Base-by-base conservation (phyloP, 805 yeast genomes). In the Candida krabiensis region DNA sequence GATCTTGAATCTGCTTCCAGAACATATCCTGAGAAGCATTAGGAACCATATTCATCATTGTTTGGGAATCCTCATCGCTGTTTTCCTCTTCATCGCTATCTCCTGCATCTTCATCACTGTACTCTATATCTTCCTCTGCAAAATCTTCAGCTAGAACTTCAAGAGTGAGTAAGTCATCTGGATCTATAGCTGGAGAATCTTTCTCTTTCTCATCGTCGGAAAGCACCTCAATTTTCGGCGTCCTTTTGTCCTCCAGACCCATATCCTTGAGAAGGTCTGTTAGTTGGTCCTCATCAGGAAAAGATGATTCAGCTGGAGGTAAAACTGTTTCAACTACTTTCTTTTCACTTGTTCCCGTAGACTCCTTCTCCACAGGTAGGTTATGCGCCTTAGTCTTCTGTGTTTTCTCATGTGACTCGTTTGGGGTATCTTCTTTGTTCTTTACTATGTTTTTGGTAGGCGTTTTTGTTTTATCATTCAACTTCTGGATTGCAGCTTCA, bases 121-220 rank as follows among this genome's bases (percentile, higher is more conserved):
- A 55, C 3, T n/a, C n/a, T n/a, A n/a, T n/a, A n/a, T 54, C 54
- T 12, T 38, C 44, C 11, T 50, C 53, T 2, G 60, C 64, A 11
- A 72, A 47, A 9, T 75, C 75, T 35, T 71, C 77, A 0, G 83
- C 80, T 2, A 78, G 60, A 17, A 79, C 35, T 43, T 79, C 84
- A 12, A 80, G 55, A 37, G 78, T 77, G 1, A 76, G 52, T 7
- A 78, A 49, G 41, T 78, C 81, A 3, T 70, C 68, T 4, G 62
- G 61, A 35, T 67, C 71, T 30, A 72, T 61, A 1, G 67, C 61
- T 1, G 56, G 50, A 7, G 24, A 8, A 8, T 7, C 11, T 21
- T 11, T 21, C 11, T 21, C 24, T 7, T 21, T 7, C 24, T 8
- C 7, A 21, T 7, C 7, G 11, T 21, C 24, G 24, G 7, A 7